Base-by-base conservation (phyloP, 1,284 basidiomycete species). In the Bondarzewia mesenterica region DNA sequence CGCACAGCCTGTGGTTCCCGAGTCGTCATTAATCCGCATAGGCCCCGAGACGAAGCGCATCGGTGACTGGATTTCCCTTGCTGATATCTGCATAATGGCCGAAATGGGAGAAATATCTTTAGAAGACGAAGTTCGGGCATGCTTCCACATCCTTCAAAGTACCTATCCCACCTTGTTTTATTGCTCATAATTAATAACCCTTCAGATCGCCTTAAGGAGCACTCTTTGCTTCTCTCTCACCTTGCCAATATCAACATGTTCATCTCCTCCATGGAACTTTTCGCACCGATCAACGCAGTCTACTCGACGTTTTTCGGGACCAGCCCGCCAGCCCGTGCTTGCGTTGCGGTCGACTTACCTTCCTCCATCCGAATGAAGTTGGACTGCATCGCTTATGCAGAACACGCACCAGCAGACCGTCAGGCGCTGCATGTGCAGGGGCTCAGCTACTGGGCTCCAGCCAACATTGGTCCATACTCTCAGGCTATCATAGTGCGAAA, bases 391-490 rank as follows among this genome's bases (percentile, higher is more conserved):
- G 89, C 90, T 1, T 85, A 75, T 57, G 61, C 68, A 2, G 74
- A 72, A 54, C 57, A 44, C 23, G 58, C 52, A 7, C 48, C 62
- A 3, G 40, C 57, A 7, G 73, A 80, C 25, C 73, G 93, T 27
- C 78, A 79, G 47, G 84, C 88, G 0, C 71, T 99, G 29, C 96
- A 99, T 61, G 94, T 99, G 0, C 96, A 99, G 66, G 80, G 92
- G 14, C 64, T 95, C 47, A 95, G 92, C 62, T 98, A 98, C 63
- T 99, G 96, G 96, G 95, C 95, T 15, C 93, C 96, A 7, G 95
- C 96, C 2, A 99, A 98, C 63, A 99, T 99, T 49, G 96, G 96
- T 0, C 96, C 96, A 2, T 99, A 99, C 65, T 95, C 93, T 0
- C 96, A 99, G 67, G 87, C 91, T 6, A 79, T 98, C 47, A 74